Percentiles rank a stretch among this genome's conserved stretches.
Evolutionary conservation across 208 protist genomes (phyloP).

Genomic region (Acanthamoeba divionensis): DNA sequence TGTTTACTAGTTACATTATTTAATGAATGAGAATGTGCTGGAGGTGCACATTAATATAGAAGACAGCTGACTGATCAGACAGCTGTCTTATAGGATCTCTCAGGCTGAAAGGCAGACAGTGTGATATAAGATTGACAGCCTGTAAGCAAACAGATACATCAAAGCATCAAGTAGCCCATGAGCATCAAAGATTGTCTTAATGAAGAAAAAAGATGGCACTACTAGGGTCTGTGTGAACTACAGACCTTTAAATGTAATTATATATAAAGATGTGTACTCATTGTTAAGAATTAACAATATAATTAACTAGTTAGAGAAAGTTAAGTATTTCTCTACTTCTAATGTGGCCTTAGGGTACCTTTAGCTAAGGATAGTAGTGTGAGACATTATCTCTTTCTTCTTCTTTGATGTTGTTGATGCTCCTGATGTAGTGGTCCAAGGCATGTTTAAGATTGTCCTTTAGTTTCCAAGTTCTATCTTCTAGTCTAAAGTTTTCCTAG

Average conservation of each 20-base stretch:
- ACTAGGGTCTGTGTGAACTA: background rate
- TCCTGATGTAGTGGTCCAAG: too few species aligned
- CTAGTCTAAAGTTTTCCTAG: too few species aligned
- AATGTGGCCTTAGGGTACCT: slow-evolving; percentile 1
- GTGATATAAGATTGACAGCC: background rate
- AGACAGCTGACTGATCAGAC: too few species aligned
- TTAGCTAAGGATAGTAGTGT: background rate
- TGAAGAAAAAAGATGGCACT: background rate
- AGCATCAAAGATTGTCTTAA: background rate
- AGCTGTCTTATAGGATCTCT: too few species aligned
- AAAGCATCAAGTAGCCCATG: background rate
- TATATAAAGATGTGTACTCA: background rate
- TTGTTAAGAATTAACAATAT: background rate
- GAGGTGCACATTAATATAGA: too few species aligned
- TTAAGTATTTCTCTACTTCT: background rate
- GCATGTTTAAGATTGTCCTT: too few species aligned
- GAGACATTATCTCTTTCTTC: too few species aligned
- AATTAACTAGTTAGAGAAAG: background rate
- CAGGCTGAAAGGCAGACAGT: too few species aligned
- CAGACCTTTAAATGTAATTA: background rate
- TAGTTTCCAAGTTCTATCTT: too few species aligned
- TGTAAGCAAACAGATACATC: background rate
- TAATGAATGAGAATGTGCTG: too few species aligned
- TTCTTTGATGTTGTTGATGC: too few species aligned
- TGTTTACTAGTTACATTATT: too few species aligned